Evolutionary conservation across 768 basidiomycete species (phyloP), one percentile per base, ranked within the genome.

Genomic region (Amanita pallidorosea): DNA sequence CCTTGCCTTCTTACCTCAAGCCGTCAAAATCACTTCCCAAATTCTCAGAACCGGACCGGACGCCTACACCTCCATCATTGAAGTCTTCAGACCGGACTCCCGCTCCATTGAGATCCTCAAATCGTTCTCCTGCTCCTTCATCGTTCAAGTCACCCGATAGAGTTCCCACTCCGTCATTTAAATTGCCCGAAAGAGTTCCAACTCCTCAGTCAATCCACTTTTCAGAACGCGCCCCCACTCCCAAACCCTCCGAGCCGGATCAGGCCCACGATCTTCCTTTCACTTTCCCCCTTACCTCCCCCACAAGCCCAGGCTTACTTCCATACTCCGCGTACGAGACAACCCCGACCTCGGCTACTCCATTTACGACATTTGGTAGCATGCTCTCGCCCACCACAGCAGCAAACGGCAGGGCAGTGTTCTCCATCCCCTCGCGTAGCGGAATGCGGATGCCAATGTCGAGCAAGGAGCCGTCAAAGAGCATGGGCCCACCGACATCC

Each of bases 101-200:
- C 13, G 45, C 66, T 36, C 61, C 66, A 15, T 62, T 60, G 0
- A 62, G 57, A 25, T 62, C 65, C 31, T 61, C 23, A n/a, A 25
- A 44, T n/a, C 42, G 42, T 44, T 15, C 20, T 13, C 23, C 25
- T 60, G 33, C 56, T 63, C 15, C 66, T 63, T 11, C 63, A 61
- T 20, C 60, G 13, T 33, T 60, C 0, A 62, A 57, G 22, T 61
- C 64, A n/a, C 60, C 61, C 43, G 42, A 44, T 9, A 25, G 43
- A 45, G 43, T 27, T n/a, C 58, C 65, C 33, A 55, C 55, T 15
- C 60, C 61, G 22, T 54, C 55, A 45, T n/a, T 33, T 2, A 17
- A 46, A 15, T 23, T 31, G 12, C 40, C 47, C 13, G 47, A 31
- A 43, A 29, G 25, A 15, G 23, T 53, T 18, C 45, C 56, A 17